phyloP scores from a whole-genome alignment of 805 yeast species.

The Saccharomycopsis lassenensis region DNA sequence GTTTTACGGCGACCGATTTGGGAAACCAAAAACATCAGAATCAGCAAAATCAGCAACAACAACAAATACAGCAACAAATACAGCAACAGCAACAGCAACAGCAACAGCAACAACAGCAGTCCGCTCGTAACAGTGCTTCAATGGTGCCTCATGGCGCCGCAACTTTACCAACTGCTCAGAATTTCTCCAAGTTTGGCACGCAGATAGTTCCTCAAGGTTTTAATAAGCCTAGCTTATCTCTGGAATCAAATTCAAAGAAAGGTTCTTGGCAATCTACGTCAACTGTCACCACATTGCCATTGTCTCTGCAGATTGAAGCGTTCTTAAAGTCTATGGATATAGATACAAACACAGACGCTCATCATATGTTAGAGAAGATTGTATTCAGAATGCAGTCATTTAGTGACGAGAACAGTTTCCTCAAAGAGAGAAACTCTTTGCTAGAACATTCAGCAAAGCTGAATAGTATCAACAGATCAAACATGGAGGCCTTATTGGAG shows the following conservation, averaged over 20 bases:
- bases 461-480: slow-evolving; percentile 2
- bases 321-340: slow-evolving; percentile 5
- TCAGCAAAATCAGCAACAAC: neutral
- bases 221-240: neutral
- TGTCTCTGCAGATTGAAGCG: neutral
- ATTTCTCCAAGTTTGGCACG: neutral
- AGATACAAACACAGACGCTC: neutral
- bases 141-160: too few relatives aligned
- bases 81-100: neutral
- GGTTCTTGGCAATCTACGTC: slow-evolving; percentile 7
- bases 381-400: slow-evolving; percentile 8
- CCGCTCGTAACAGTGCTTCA: too few relatives aligned
- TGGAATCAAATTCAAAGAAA: slow-evolving; percentile 1
- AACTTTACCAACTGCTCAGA: too few relatives aligned
- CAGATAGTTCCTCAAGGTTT: neutral
- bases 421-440: slow-evolving; percentile 9
- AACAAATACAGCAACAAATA: neutral
- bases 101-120: too few relatives aligned
- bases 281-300: slow-evolving; percentile 1
- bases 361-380: slow-evolving; percentile 8
- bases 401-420: slow-evolving; percentile 10
- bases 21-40: neutral
- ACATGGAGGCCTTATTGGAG: neutral
- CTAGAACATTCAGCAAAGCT: slow-evolving; percentile 2
- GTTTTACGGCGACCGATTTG: slow-evolving; percentile 2